These are phyloP conservation scores for Penstemon barbatus DNA, from an alignment of 257 asterid species.

Conservation along the genomic window DNA sequence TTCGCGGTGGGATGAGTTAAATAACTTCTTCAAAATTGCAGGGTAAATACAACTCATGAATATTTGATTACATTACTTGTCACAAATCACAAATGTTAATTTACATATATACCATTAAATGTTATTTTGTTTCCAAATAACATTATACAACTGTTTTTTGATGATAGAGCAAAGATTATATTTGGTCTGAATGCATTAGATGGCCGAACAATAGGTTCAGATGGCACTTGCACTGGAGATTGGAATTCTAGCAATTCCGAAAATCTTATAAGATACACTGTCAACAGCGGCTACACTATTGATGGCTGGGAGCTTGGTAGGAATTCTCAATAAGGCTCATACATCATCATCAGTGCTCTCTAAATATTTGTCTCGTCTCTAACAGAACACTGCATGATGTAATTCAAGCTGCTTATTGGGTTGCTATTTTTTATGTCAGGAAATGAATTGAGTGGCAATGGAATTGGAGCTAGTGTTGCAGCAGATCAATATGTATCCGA, in stretches of 20 bases:
- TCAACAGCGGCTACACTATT: slow-evolving; percentile 44
- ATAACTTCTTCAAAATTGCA: slow-evolving; percentile 53
- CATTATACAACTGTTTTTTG: background rate
- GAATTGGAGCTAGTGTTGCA: slow-evolving; percentile 66
- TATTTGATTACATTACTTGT: background rate
- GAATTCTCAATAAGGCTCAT: slow-evolving; percentile 6
- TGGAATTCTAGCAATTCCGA: slow-evolving; percentile 83
- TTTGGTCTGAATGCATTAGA: slow-evolving; percentile 77
- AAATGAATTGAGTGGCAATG: slow-evolving; percentile 81
- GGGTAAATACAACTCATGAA: slow-evolving; percentile 45
- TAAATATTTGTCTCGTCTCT: background rate
- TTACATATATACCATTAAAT: background rate
- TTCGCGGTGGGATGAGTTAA: slow-evolving; percentile 83
- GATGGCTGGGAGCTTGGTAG: slow-evolving; percentile 95
- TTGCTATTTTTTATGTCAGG: slow-evolving; percentile 42
- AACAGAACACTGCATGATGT: background rate
- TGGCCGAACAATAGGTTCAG: slow-evolving; percentile 50
- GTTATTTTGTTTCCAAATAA: background rate
- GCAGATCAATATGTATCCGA: slow-evolving; percentile 70
- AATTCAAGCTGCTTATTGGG: background rate
- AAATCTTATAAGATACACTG: slow-evolving; percentile 64
- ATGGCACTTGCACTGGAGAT: slow-evolving; percentile 52
- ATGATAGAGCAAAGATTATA: slow-evolving; percentile 60
- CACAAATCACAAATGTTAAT: background rate
- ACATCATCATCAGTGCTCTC: too few species aligned